Base-by-base conservation (phyloP, 495 filamentous ascomycete genomes). In the Massariosphaeria phaeospora region DNA sequence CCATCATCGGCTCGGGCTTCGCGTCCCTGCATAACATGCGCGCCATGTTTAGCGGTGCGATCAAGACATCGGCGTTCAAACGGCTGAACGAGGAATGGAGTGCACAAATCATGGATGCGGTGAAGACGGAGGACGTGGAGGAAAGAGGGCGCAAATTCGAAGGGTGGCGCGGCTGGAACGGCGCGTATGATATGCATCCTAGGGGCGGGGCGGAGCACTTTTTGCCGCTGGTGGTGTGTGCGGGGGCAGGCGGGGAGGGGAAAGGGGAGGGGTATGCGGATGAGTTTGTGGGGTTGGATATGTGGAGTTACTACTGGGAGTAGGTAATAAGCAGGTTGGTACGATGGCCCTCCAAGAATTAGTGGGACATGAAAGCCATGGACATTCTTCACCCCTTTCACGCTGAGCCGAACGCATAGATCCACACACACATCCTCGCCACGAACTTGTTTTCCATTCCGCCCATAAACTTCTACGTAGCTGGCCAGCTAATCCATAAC, bases 291-390 rank as follows among this genome's bases (percentile, higher is more conserved):
- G 70, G 68, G 11, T 26, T 66, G 49, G 58, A 68, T 33, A 69
- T 70, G 20, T 68, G 63, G 52, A 65, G 66, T 31, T 74, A 70
- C 55, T 74, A 70, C 46, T 74, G 72, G 72, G 62, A 45, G 26
- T 62, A 61, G 30, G 35, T 12, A 38, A 38, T 12, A 4, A 38
- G n/a, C n/a, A n/a, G n/a, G n/a, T n/a, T n/a, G n/a, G n/a, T n/a
- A n/a, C n/a, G n/a, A n/a, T n/a, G n/a, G n/a, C n/a, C n/a, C n/a
- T n/a, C n/a, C n/a, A n/a, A n/a, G n/a, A n/a, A n/a, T n/a, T n/a
- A n/a, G n/a, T n/a, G n/a, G n/a, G n/a, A n/a, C n/a, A n/a, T n/a
- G n/a, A n/a, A n/a, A n/a, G n/a, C n/a, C n/a, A n/a, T n/a, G n/a
- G n/a, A n/a, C n/a, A n/a, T n/a, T n/a, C n/a, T n/a, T n/a, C n/a